Conservation (phyloP, 2,329 filamentous ascomycete genomes). For the Aspergillus sp. region DNA sequence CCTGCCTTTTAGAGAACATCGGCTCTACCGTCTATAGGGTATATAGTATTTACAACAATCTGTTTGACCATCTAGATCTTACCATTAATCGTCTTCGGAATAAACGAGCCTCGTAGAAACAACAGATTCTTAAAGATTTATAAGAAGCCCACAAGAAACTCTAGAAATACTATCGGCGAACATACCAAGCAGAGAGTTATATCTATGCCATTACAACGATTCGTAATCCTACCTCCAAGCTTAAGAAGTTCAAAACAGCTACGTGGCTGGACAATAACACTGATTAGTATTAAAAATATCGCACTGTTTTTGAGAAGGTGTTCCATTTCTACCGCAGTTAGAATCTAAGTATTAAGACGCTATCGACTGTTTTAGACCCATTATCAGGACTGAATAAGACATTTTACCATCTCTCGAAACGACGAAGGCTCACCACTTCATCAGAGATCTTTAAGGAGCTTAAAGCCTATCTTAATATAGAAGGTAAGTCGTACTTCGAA, state of each 20-base stretch:
- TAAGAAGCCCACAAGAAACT: background rate
- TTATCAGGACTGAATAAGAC: background rate
- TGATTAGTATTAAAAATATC: slow-evolving; percentile 1
- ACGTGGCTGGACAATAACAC: background rate
- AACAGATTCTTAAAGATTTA: background rate
- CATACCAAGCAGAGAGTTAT: background rate
- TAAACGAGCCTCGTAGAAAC: background rate
- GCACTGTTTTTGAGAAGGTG: background rate
- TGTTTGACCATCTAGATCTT: slow-evolving; percentile 1
- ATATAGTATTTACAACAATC: slow-evolving; percentile 3
- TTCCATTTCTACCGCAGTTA: background rate
- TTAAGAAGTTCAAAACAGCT: background rate
- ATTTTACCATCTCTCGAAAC: background rate
- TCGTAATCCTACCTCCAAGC: background rate
- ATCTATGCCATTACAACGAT: background rate
- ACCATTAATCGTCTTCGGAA: background rate
- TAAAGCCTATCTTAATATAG: background rate
- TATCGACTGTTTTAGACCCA: background rate
- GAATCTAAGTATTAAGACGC: background rate
- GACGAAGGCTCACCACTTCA: too few relatives aligned
- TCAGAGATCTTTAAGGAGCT: too few relatives aligned
- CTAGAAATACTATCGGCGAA: background rate
- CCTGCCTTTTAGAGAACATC: background rate
- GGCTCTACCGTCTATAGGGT: background rate
- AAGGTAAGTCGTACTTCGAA: background rate